Evolutionary conservation across 164 flowering plant genomes (phyloP), one percentile per base, ranked within the genome.

Genomic region (Chimonanthus salicifolius): DNA sequence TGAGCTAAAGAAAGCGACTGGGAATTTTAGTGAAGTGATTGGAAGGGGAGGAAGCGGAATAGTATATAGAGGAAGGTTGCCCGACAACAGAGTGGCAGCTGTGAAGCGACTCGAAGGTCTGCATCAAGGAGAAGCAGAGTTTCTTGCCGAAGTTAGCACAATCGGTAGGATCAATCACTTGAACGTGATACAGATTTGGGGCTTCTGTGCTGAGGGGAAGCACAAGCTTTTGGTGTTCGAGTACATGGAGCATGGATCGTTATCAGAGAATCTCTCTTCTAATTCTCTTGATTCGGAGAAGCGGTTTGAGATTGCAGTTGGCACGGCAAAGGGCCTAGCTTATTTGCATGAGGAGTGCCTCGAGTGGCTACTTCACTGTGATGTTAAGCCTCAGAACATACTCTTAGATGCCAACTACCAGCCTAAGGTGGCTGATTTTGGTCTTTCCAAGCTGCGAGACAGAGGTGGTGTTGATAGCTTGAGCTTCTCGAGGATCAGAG

Each of bases 361-460:
- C 47, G 86, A 83, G 21, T 81, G 86, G 86, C 77, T 83, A 21
- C 62, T 83, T 8, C 86, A 83, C 47, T 81, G 86, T 49, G 84
- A 81, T 62, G 73, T 83, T 0, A 83, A 83, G 78, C 86, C 84
- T 3, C 76, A 83, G n/a, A 83, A 83, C 71, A 78, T 83, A 74
- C 80, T 81, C 6, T 44, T 81, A 7, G 78, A 82, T 66, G 51
- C n/a, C 0, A 71, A 73, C 63, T 84, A 50, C 72, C 16, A 78
- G 18, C 84, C 86, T 0, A 84, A 82, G 45, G 77, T 82, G 6
- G 77, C 87, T 6, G 87, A 84, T 65, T 84, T 84, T 48, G 87
- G 87, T 2, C 67, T 85, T 43, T 73, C 85, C 0, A 81, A 85
- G 67, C 73, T 80, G 5, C 45, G 64, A 7, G 63, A 77, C 43